Conservation (phyloP, 1,284 basidiomycete species). For the Malassezia brasiliensis region DNA sequence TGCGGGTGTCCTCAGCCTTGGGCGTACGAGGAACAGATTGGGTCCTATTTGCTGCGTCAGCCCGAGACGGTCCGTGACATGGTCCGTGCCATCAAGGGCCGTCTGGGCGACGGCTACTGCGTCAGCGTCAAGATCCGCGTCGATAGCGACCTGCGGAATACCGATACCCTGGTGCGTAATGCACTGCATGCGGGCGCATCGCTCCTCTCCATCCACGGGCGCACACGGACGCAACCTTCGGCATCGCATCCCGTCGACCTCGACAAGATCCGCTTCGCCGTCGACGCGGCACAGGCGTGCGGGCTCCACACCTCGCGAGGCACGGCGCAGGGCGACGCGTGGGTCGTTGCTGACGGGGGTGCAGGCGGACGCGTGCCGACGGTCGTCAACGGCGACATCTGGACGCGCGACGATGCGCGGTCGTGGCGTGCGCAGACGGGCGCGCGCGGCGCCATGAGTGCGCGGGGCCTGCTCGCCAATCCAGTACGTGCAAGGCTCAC, state of each 20-base stretch:
- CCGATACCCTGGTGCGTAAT: conserved; percentile 53
- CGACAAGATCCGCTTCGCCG: conserved; percentile 54
- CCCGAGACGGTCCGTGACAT: conserved; percentile 56
- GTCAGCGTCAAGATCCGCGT: conserved; percentile 58
- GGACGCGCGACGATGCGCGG: conserved; percentile 52
- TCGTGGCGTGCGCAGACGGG: conserved; percentile 52
- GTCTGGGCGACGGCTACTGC: conserved; percentile 54
- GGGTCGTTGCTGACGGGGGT: conserved; percentile 26
- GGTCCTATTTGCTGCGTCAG: conserved; percentile 55
- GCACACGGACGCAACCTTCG: conserved; percentile 54
- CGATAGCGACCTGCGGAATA: conserved; percentile 53
- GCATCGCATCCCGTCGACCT: conserved; percentile 54
- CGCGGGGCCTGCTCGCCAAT: conserved; percentile 57
- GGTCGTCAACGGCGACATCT: conserved; percentile 57
- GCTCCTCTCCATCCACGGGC: conserved; percentile 56
- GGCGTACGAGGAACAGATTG: conserved; percentile 53
- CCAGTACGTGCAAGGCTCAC: conserved; percentile 47
- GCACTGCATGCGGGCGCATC: conserved; percentile 51
- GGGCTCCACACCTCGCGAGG: conserved; percentile 29
- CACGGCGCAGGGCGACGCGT: conserved; percentile 21
- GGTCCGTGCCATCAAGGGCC: conserved; percentile 53
- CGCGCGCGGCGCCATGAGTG: conserved; percentile 56
- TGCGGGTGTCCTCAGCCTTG: conserved; percentile 50
- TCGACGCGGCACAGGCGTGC: conserved; percentile 49
- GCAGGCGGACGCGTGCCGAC: conserved; percentile 52